Evolutionary conservation across 2,329 filamentous ascomycete genomes (phyloP).

Genomic region (Cladosporium austrohemisphaericum): DNA sequence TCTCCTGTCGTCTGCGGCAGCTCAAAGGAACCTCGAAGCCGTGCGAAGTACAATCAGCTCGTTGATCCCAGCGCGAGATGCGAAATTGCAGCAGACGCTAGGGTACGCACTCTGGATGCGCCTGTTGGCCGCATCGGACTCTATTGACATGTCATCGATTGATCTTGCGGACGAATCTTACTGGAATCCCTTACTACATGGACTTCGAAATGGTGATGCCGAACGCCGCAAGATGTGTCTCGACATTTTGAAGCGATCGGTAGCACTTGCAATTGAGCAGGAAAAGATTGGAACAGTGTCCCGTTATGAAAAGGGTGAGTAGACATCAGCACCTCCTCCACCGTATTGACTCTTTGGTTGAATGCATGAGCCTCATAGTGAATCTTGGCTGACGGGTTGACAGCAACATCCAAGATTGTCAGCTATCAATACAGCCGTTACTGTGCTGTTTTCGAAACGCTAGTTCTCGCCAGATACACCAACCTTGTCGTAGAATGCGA

Average conservation of each 20-base stretch:
- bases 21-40: neutral
- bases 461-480: constrained; percentile 47
- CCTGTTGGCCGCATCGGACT: constrained; percentile 16
- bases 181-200: constrained; percentile 38
- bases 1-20: neutral
- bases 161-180: constrained; percentile 29
- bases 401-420: constrained; percentile 18
- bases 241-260: constrained; percentile 41
- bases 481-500: constrained; percentile 48
- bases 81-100: constrained; percentile 17
- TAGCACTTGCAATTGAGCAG: constrained; percentile 30
- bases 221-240: constrained; percentile 47
- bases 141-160: constrained; percentile 1
- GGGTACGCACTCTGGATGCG: constrained; percentile 30
- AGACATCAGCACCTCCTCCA: neutral
- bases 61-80: constrained; percentile 2
- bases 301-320: constrained; percentile 18
- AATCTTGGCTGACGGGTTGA: constrained; percentile 9
- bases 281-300: constrained; percentile 15
- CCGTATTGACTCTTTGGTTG: neutral
- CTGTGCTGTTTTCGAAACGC: constrained; percentile 45
- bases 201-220: constrained; percentile 40
- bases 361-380: neutral
- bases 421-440: constrained; percentile 40
- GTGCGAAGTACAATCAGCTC: neutral